Evolutionary conservation across 2,329 filamentous ascomycete genomes (phyloP), one percentile per base, ranked within the genome.

Genomic region (Fusarium lyarnte): DNA sequence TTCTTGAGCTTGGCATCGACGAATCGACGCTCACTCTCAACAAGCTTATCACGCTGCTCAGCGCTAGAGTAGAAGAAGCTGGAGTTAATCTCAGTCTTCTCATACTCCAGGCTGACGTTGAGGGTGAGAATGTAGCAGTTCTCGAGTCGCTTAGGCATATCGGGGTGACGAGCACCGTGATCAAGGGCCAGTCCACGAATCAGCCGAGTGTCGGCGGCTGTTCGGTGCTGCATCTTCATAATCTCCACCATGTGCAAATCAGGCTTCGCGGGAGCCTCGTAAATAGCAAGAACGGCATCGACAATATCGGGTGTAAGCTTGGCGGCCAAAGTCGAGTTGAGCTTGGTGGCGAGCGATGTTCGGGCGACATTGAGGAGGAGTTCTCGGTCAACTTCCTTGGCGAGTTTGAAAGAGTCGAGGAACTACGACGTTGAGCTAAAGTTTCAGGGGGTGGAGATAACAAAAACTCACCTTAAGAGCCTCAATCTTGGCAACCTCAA

Each of bases 151-250:
- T 97, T 98, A 13, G 96, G 94, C 96, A 99, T 99, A 80, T 99
- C 96, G 6, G 96, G 96, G 84, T 99, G 96, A 79, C 96, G 90
- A 17, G 96, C 95, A 75, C 96, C 96, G 82, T 99, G 96, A 79
- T 99, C 96, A 69, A 99, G 86, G 14, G 94, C 96, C 65, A 99
- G 87, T 67, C 96, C 96, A 74, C 93, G 91, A 82, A 99, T 98
- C 66, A 99, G 90, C 83, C 97, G 94, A 63, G 96, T 99, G 83
- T 99, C 96, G 36, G 96, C 94, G 66, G 95, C 95, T 58, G 94
- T 94, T 77, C 95, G 93, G 86, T 99, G 96, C 86, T 99, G 96
- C 95, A 99, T 98, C 82, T 97, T 98, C 96, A 99, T 99, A 78
- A 99, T 98, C 85, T 99, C 96, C 75, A 99, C 89, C 96, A 99